These are phyloP conservation scores for Cryoendolithus antarcticus DNA, from an alignment of 2,329 filamentous ascomycete species.

Conservation along the genomic window DNA sequence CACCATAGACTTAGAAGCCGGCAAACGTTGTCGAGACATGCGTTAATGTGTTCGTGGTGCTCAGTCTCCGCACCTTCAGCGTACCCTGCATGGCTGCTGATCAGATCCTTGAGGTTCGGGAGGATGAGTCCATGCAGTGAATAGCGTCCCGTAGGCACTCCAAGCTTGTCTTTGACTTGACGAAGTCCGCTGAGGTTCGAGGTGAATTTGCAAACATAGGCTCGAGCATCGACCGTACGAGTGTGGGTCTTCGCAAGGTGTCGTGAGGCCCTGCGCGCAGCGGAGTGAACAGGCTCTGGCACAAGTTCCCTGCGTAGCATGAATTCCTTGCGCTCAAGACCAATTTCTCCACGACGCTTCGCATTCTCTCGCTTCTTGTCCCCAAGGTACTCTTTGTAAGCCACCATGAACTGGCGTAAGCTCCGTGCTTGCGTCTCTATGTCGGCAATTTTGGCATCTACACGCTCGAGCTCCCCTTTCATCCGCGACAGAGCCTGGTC, in stretches of 20 bases:
- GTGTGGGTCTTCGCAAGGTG: conserved; percentile 62
- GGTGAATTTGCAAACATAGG: conserved; percentile 17
- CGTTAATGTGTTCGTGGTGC: conserved; percentile 58
- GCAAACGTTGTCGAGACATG: conserved; percentile 59
- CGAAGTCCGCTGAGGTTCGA: conserved; percentile 4
- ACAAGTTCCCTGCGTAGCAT: conserved; percentile 46
- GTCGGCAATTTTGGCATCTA: conserved; percentile 44
- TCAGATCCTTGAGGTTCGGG: conserved; percentile 5
- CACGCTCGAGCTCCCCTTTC: conserved; percentile 40
- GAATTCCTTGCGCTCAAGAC: conserved; percentile 42
- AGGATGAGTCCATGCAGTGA: conserved; percentile 3
- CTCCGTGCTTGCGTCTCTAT: conserved; percentile 54
- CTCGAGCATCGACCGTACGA: conserved; percentile 61
- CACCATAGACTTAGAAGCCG: conserved; percentile 74
- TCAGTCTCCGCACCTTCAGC: conserved; percentile 22
- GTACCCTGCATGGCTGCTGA: not conserved
- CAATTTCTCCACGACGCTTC: conserved; percentile 38
- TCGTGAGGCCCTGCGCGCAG: conserved; percentile 52
- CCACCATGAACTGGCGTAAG: conserved; percentile 36
- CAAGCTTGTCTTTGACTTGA: conserved; percentile 3
- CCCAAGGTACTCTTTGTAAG: conserved; percentile 47
- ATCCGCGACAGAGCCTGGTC: conserved; percentile 29
- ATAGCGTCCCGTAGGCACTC: conserved; percentile 4
- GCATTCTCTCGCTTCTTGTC: conserved; percentile 50
- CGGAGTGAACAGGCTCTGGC: conserved; percentile 55